Conservation (phyloP, 2,329 filamentous ascomycete species). For the Zymoseptoria crescenta region DNA sequence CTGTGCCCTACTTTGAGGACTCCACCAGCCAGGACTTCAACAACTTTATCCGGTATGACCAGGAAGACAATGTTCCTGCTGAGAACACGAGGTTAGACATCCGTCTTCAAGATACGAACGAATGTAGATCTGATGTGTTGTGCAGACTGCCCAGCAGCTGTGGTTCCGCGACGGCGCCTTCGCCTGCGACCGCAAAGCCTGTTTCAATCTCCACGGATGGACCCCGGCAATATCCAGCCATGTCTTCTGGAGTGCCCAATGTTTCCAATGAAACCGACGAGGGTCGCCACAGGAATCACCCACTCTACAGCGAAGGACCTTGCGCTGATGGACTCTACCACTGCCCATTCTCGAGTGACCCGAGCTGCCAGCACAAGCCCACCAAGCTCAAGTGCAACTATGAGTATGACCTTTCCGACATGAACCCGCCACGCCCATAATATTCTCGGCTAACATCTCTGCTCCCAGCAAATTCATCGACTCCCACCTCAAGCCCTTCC, state of each 20-base stretch:
- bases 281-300: constrained; percentile 44
- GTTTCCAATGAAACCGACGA: constrained; percentile 23
- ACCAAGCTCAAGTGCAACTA: constrained; percentile 99
- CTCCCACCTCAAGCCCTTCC: constrained; percentile 92
- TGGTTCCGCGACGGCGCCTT: constrained; percentile 2
- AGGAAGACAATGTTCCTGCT: constrained; percentile 15
- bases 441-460: constrained; percentile 17
- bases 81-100: constrained; percentile 20
- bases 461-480: constrained; percentile 81
- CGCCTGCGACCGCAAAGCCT: constrained; percentile 5
- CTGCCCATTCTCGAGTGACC: constrained; percentile 69
- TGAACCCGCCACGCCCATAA: constrained; percentile 10
- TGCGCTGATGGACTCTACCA: constrained; percentile 76
- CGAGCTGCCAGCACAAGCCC: constrained; percentile 76
- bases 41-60: constrained; percentile 25
- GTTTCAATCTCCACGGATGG: constrained; percentile 1
- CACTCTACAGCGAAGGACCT: constrained; percentile 60
- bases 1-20: constrained; percentile 6
- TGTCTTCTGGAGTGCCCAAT: constrained; percentile 8
- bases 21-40: constrained; percentile 19
- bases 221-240: constrained; percentile 5
- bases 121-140: constrained; percentile 11
- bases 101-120: background rate
- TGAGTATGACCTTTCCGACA: constrained; percentile 59
- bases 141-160: constrained; percentile 12